A percentile compares a stretch with the other conserved stretches of the same genome.
phyloP scores from a whole-genome alignment of 73 alveolate species.

The Halteria grandinella region DNA sequence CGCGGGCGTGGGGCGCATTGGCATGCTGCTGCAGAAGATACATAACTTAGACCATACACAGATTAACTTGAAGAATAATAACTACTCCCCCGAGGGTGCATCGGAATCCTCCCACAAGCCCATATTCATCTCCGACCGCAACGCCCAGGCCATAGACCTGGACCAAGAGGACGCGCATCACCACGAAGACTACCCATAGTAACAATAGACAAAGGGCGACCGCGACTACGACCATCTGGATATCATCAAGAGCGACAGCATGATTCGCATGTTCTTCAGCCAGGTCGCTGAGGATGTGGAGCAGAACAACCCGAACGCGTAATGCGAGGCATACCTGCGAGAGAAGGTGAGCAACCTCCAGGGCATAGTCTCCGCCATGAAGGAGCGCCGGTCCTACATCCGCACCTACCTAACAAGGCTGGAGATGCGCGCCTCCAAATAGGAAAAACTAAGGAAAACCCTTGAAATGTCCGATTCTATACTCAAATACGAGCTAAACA shows the following conservation, averaged over 20 bases:
- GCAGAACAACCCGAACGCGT: not conserved
- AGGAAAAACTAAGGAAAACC: not conserved
- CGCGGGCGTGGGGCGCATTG: not conserved
- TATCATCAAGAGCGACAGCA: not conserved
- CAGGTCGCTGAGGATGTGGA: constrained; percentile 1
- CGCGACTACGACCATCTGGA: constrained; percentile 9
- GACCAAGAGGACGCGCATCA: not conserved
- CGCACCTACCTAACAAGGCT: constrained; percentile 1
- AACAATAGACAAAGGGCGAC: not conserved
- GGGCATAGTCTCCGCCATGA: constrained; percentile 4
- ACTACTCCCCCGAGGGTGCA: not conserved
- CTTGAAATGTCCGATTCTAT: not conserved
- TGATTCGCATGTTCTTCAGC: not conserved
- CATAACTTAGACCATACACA: constrained; percentile 5
- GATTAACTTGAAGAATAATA: not conserved
- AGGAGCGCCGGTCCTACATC: constrained; percentile 11
- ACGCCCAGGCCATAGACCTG: not conserved
- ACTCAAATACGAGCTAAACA: not conserved
- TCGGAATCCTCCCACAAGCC: not conserved
- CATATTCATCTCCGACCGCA: not conserved
- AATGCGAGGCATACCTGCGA: not conserved
- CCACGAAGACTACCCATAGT: constrained; percentile 10
- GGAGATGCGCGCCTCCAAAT: not conserved
- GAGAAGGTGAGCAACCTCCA: constrained; percentile 9
- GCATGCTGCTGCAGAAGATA: constrained; percentile 12